A percentile compares a stretch with the other conserved stretches of the same genome.
Conservation (phyloP, 139 green algal species). For the Chlorella ohadii region DNA sequence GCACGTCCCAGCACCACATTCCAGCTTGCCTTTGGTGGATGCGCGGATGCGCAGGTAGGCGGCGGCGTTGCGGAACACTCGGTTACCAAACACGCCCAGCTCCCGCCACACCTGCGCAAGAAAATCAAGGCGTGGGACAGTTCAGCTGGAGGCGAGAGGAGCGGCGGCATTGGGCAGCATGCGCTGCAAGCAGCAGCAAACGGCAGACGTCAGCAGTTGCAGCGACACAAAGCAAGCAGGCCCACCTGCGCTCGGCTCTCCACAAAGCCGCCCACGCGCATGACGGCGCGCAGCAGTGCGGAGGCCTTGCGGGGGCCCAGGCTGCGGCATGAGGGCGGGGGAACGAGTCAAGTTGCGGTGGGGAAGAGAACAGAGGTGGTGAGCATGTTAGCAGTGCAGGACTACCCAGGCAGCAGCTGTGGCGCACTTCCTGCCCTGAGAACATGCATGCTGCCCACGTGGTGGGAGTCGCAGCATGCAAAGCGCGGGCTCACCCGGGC, state of each 20-base stretch:
- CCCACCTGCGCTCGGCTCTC: conserved; percentile 22
- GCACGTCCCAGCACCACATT: too few species aligned
- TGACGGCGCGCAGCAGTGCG: conserved; percentile 65
- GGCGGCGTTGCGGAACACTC: conserved; percentile 79
- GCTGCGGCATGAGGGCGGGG: conserved; percentile 34
- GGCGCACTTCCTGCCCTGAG: too few species aligned
- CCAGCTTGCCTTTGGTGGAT: conserved; percentile 39
- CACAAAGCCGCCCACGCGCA: conserved; percentile 33
- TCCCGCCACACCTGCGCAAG: conserved; percentile 63
- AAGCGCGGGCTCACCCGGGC: conserved; percentile 44
- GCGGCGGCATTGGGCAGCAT: too few species aligned
- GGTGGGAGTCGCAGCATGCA: not conserved
- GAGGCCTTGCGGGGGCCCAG: conserved; percentile 90
- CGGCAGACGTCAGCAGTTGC: too few species aligned
- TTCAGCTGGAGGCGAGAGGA: too few species aligned
- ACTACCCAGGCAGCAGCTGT: too few species aligned
- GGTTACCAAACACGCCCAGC: conserved; percentile 60
- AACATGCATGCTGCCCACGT: too few species aligned
- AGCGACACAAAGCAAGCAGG: not conserved
- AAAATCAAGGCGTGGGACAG: too few species aligned
- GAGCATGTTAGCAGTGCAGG: too few species aligned
- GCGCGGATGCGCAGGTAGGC: conserved; percentile 72
- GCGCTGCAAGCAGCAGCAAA: too few species aligned
- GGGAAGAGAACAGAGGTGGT: too few species aligned
- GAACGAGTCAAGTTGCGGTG: too few species aligned